These are phyloP conservation scores for Polysphondylium violaceum DNA, from an alignment of 78 protist genomes.

Conservation along the genomic window DNA sequence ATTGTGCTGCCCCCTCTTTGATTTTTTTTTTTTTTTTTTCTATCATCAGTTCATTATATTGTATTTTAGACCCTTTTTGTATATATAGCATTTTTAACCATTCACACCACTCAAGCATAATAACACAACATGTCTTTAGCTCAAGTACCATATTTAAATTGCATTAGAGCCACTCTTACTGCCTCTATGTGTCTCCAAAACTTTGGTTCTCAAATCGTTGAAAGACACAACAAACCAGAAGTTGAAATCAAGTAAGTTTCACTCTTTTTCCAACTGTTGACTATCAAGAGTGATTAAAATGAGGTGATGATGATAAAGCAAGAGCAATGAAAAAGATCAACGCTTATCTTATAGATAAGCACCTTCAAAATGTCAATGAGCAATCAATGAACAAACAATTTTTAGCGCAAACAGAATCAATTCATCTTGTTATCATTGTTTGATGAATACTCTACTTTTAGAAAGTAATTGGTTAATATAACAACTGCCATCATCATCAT, in stretches of 20 bases:
- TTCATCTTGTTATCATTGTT: too few species aligned
- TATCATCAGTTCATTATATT: not conserved
- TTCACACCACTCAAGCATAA: not conserved
- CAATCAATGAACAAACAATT: too few species aligned
- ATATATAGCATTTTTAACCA: not conserved
- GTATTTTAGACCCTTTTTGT: not conserved
- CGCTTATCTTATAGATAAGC: too few species aligned
- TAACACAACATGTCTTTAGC: conserved; percentile 75
- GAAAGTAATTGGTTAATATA: too few species aligned
- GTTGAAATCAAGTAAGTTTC: conserved; percentile 92
- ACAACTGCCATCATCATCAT: not conserved
- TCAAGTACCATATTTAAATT: conserved; percentile 93
- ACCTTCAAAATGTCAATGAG: too few species aligned
- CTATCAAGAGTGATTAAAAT: too few species aligned
- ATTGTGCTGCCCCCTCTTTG: not conserved
- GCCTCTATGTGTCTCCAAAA: conserved; percentile 97
- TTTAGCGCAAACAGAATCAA: too few species aligned
- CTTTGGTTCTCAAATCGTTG: conserved; percentile 97
- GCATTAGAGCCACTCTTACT: conserved; percentile 91
- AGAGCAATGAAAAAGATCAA: too few species aligned
- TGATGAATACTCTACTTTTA: too few species aligned
- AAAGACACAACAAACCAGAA: conserved; percentile 99
- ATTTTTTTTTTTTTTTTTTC: not conserved
- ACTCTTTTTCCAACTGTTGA: too few species aligned
- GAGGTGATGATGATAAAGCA: too few species aligned